Conservation (phyloP, 129 eudicot species). For the Deinandra increscens region DNA sequence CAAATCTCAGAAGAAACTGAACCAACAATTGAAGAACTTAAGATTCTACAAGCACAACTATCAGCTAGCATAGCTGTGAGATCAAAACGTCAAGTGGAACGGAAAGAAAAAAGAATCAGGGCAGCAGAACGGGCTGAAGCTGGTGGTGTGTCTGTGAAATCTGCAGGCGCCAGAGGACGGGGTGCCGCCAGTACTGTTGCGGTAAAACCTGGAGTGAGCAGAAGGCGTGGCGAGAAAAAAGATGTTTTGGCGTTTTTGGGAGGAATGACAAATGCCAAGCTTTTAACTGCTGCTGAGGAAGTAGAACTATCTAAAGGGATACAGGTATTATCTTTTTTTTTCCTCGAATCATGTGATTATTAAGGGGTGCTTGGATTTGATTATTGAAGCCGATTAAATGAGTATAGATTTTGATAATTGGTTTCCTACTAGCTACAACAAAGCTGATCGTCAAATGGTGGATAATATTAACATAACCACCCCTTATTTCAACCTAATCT, state of each 20-base stretch:
- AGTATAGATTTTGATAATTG: neutral
- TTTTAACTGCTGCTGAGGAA: conserved; percentile 82
- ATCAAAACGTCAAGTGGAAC: conserved; percentile 74
- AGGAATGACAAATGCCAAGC: conserved; percentile 64
- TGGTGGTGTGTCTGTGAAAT: conserved; percentile 52
- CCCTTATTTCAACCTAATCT: neutral
- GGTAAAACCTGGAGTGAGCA: conserved; percentile 48
- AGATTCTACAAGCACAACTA: conserved; percentile 55
- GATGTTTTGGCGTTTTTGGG: conserved; percentile 79
- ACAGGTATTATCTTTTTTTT: conserved; percentile 51
- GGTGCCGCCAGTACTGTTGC: conserved; percentile 51
- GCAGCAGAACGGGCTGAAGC: conserved; percentile 80
- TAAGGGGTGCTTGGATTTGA: neutral
- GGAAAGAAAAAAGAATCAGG: conserved; percentile 64
- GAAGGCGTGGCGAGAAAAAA: conserved; percentile 60
- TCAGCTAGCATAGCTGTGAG: conserved; percentile 64
- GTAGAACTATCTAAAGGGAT: conserved; percentile 75
- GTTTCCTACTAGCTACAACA: neutral
- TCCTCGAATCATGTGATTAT: neutral
- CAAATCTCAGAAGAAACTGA: conserved; percentile 41
- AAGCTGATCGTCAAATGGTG: neutral
- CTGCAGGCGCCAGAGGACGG: conserved; percentile 41
- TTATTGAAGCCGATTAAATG: too few relatives aligned
- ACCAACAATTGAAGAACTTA: conserved; percentile 69
- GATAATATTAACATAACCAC: neutral